phyloP scores from a whole-genome alignment of 768 basidiomycete species.

The Suillus spraguei region DNA sequence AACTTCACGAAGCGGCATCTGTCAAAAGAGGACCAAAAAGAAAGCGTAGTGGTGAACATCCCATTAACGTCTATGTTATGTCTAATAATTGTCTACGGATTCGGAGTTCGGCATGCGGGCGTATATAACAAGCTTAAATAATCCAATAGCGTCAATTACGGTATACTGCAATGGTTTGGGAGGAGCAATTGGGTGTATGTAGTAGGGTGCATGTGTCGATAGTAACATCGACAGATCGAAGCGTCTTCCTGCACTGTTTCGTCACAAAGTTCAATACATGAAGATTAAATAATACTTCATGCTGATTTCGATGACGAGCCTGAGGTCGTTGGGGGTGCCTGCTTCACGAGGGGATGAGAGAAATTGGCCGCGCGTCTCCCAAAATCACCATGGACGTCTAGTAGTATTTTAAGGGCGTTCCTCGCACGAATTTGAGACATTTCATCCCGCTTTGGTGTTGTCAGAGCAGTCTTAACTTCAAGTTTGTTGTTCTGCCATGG shows the following conservation, averaged over 20 bases:
- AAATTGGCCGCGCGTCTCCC: conserved; percentile 55
- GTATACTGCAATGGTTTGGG: background rate
- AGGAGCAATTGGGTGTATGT: background rate
- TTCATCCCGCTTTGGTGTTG: conserved; percentile 68
- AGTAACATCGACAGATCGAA: background rate
- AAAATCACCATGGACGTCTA: conserved; percentile 92
- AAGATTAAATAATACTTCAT: conserved; percentile 14
- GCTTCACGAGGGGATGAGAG: conserved; percentile 24
- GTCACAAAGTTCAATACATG: conserved; percentile 5
- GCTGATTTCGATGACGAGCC: conserved; percentile 20
- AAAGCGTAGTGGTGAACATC: background rate
- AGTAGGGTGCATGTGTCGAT: background rate
- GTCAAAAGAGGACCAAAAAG: background rate
- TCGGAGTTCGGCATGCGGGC: background rate
- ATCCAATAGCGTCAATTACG: conserved; percentile 6
- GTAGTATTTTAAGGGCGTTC: conserved; percentile 90
- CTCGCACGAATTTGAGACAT: conserved; percentile 88
- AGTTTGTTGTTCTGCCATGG: conserved; percentile 75
- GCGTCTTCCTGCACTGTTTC: background rate
- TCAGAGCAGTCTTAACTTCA: conserved; percentile 71
- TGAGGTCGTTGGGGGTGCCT: conserved; percentile 10
- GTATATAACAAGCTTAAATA: conserved; percentile 5
- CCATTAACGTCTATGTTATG: background rate
- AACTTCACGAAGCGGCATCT: conserved; percentile 56
- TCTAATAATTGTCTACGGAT: background rate